Conservation (phyloP, 2,329 filamentous ascomycete genomes). For the Stemphylium beticola region DNA sequence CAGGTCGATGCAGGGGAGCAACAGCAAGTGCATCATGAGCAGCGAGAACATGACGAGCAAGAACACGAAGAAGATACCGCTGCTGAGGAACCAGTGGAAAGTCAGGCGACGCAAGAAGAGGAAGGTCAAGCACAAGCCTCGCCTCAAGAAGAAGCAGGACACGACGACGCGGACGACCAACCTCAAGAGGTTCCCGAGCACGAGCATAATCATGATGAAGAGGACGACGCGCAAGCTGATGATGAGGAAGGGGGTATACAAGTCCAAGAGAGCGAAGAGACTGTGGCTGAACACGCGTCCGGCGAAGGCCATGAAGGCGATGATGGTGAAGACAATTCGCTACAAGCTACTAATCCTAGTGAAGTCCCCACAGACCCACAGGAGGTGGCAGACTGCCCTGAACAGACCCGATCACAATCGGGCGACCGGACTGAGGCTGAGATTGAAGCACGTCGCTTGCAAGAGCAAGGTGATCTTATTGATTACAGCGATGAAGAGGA, state of each 20-base stretch:
- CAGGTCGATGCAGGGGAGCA: background rate
- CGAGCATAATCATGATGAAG: conserved; percentile 7
- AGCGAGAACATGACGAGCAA: conserved; percentile 1
- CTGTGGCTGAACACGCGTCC: background rate
- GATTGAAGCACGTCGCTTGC: conserved; percentile 20
- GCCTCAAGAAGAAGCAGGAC: background rate
- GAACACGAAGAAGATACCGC: background rate
- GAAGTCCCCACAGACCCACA: background rate
- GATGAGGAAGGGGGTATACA: conserved; percentile 1
- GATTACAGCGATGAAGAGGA: conserved; percentile 59
- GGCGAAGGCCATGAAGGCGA: background rate
- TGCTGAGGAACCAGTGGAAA: background rate
- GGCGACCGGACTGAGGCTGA: conserved; percentile 3
- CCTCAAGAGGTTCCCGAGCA: background rate
- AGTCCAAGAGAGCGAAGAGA: background rate
- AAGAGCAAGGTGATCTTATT: conserved; percentile 52
- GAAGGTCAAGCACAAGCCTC: background rate
- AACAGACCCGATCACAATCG: background rate
- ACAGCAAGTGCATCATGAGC: conserved; percentile 7
- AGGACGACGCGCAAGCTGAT: background rate
- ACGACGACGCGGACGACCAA: background rate
- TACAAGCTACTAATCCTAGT: conserved; percentile 1
- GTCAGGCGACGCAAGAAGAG: background rate
- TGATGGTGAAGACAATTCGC: background rate
- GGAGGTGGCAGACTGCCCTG: background rate